phyloP scores from a whole-genome alignment of 306 rosid genomes.

The Vicia faba region DNA sequence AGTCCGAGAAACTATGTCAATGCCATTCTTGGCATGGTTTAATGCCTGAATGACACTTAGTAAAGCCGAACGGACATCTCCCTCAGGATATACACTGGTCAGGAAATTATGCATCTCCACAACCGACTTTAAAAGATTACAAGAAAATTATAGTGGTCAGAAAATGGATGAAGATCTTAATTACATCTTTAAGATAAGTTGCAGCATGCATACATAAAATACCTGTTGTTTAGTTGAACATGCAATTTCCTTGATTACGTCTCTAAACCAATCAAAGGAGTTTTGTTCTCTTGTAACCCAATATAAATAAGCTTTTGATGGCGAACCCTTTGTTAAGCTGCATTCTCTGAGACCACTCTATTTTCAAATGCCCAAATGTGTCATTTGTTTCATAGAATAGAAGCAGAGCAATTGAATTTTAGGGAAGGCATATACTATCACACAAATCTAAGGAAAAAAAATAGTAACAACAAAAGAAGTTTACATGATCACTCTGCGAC shows the following conservation, averaged over 20 bases:
- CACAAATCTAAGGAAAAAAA: neutral
- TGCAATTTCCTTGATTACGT: conserved; percentile 65
- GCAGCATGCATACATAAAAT: conserved; percentile 52
- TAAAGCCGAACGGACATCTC: conserved; percentile 72
- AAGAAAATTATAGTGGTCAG: conserved; percentile 38
- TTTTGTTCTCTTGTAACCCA: conserved; percentile 91
- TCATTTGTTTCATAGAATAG: conserved; percentile 36
- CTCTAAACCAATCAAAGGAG: conserved; percentile 94
- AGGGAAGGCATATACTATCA: conserved; percentile 28
- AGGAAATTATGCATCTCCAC: conserved; percentile 86
- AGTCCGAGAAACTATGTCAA: conserved; percentile 66
- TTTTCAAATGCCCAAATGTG: conserved; percentile 44
- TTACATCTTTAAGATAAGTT: conserved; percentile 7
- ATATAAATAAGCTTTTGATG: conserved; percentile 74
- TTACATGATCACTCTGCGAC: conserved; percentile 45
- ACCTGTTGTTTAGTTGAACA: conserved; percentile 63
- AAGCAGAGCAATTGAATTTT: conserved; percentile 32
- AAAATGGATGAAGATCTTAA: conserved; percentile 30
- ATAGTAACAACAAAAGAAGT: conserved; percentile 8
- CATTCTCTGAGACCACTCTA: conserved; percentile 57
- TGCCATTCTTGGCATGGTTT: conserved; percentile 68
- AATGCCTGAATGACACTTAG: conserved; percentile 71
- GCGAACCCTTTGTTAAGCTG: conserved; percentile 52
- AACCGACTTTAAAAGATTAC: conserved; percentile 47
- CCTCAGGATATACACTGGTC: conserved; percentile 69